A percentile compares a stretch with the other conserved stretches of the same genome.
Conservation (phyloP, 441 rosid species). For the Pelargonium cotyledonis region DNA sequence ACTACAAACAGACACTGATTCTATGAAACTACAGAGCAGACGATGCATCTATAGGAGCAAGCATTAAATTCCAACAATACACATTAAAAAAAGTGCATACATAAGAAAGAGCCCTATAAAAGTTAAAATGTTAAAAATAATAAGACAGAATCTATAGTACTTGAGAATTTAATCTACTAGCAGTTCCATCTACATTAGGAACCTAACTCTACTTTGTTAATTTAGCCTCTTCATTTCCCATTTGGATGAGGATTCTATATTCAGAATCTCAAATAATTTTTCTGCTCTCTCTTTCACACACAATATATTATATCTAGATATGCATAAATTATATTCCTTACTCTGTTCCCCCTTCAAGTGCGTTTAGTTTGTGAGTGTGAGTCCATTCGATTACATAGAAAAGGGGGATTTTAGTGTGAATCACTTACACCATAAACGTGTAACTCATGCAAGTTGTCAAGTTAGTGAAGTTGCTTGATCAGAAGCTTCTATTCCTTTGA, state of each 20-base stretch:
- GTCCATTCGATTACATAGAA: not conserved
- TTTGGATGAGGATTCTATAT: not conserved
- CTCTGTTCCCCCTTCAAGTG: not conserved
- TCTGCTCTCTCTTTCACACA: too few relatives aligned
- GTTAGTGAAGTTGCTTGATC: constrained; percentile 3
- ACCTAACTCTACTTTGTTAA: not conserved
- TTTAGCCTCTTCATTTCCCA: not conserved
- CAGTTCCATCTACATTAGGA: not conserved
- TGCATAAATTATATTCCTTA: not conserved
- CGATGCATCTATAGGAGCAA: constrained; percentile 9
- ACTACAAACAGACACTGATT: not conserved
- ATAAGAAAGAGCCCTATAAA: not conserved
- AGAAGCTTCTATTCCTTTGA: not conserved
- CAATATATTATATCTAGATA: too few relatives aligned
- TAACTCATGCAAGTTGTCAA: not conserved
- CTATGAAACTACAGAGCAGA: not conserved
- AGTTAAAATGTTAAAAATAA: not conserved
- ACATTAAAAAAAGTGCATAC: not conserved
- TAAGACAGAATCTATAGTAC: not conserved
- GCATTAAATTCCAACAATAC: not conserved
- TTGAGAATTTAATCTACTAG: not conserved
- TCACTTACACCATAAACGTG: not conserved
- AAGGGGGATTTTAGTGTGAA: not conserved
- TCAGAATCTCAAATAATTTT: not conserved
- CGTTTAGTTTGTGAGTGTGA: not conserved